These are phyloP conservation scores for Talaromyces wortmannii DNA, from an alignment of 495 filamentous ascomycete species.

Conservation along the genomic window DNA sequence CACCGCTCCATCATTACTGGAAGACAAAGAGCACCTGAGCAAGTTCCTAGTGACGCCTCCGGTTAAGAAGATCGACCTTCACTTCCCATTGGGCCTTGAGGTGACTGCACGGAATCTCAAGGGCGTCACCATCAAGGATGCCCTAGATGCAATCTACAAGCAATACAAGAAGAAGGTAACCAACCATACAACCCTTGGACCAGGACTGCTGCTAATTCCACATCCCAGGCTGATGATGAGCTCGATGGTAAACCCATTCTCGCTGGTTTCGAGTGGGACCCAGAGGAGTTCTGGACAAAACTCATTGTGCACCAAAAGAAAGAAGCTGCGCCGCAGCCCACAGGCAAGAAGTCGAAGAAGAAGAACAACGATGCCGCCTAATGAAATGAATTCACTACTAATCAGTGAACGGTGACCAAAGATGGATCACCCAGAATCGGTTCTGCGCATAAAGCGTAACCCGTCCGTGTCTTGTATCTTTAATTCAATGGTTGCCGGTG, in stretches of 20 bases:
- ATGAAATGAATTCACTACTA: no score
- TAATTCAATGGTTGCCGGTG: no score
- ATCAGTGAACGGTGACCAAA: no score
- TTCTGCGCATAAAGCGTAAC: no score
- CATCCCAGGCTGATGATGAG: conserved; percentile 74
- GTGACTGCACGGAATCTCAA: conserved; percentile 85
- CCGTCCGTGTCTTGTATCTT: no score
- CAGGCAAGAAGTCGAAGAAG: conserved; percentile 63
- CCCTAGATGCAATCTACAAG: conserved; percentile 88
- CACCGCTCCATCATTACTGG: conserved; percentile 65
- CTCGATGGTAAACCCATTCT: conserved; percentile 69
- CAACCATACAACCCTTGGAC: not conserved
- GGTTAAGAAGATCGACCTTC: conserved; percentile 88
- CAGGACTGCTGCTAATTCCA: not conserved
- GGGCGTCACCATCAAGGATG: conserved; percentile 93
- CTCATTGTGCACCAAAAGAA: conserved; percentile 80
- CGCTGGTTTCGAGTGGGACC: conserved; percentile 90
- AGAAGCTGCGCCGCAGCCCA: conserved; percentile 43
- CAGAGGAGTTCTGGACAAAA: conserved; percentile 70
- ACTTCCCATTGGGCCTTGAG: conserved; percentile 79
- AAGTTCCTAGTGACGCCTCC: conserved; percentile 71
- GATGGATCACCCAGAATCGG: no score
- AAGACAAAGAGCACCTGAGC: conserved; percentile 77
- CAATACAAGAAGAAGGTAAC: conserved; percentile 86
- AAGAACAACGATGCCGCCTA: conserved; percentile 18